phyloP scores from a whole-genome alignment of 2,329 filamentous ascomycete species.

The Alternaria panax region DNA sequence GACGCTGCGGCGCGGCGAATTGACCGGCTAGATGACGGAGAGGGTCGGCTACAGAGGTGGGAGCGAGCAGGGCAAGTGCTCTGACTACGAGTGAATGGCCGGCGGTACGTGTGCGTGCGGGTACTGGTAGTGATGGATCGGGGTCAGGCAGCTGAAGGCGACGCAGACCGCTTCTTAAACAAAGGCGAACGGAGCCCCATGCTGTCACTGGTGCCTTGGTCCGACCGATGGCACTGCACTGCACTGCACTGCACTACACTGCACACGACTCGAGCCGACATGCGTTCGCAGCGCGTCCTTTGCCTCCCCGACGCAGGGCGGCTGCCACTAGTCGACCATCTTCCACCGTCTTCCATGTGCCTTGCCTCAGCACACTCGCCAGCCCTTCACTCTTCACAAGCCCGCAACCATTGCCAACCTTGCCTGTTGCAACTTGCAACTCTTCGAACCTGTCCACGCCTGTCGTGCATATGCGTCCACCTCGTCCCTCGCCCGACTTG shows the following conservation, averaged over 20 bases:
- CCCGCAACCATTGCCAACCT: not conserved
- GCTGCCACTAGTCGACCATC: slow-evolving; percentile 18
- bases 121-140: not conserved
- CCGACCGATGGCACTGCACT: slow-evolving; percentile 6
- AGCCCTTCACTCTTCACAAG: not conserved
- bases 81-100: not conserved
- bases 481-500: slow-evolving; percentile 28
- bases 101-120: not conserved
- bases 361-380: slow-evolving; percentile 1
- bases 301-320: slow-evolving; percentile 18
- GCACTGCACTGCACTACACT: slow-evolving; percentile 3
- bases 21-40: slow-evolving; percentile 20
- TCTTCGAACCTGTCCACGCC: not conserved
- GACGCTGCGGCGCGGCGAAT: slow-evolving; percentile 19
- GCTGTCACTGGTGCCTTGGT: slow-evolving; percentile 13
- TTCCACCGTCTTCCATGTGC: slow-evolving; percentile 19
- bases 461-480: not conserved
- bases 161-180: slow-evolving; percentile 30
- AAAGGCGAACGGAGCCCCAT: slow-evolving; percentile 11
- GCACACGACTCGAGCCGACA: slow-evolving; percentile 29
- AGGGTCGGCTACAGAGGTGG: slow-evolving; percentile 6
- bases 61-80: not conserved
- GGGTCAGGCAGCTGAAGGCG: slow-evolving; percentile 12
- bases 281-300: slow-evolving; percentile 25
- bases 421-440: not conserved